Percentiles rank a stretch among this genome's conserved stretches.
Conservation (phyloP, 257 asterid species). For the Echites panduratus region DNA sequence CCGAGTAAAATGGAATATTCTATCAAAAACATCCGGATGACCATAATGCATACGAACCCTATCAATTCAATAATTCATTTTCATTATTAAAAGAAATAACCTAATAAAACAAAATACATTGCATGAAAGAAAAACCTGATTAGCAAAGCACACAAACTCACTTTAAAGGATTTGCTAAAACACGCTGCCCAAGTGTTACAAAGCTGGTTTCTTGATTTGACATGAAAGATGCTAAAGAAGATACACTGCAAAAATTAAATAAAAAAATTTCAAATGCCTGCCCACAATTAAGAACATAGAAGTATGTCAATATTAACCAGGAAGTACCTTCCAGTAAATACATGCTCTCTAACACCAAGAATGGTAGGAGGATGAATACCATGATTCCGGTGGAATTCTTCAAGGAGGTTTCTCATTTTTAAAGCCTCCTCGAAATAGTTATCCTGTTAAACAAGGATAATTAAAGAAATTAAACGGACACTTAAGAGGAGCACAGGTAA, state of each 20-base stretch:
- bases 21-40: slow-evolving; percentile 98
- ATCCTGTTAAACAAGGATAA: slow-evolving; percentile 47
- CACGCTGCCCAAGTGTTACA: slow-evolving; percentile 99
- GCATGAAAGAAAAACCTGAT: slow-evolving; percentile 9
- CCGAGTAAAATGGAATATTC: slow-evolving; percentile 90
- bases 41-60: slow-evolving; percentile 99
- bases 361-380: slow-evolving; percentile 84
- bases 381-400: slow-evolving; percentile 72
- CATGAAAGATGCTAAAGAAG: slow-evolving; percentile 95
- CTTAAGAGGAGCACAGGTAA: background rate
- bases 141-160: slow-evolving; percentile 37
- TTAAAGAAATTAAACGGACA: background rate
- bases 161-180: slow-evolving; percentile 90
- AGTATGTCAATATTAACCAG: slow-evolving; percentile 4
- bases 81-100: slow-evolving; percentile 5
- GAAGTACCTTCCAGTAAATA: slow-evolving; percentile 90
- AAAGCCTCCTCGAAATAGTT: slow-evolving; percentile 97
- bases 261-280: slow-evolving; percentile 19
- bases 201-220: slow-evolving; percentile 94
- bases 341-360: slow-evolving; percentile 99
- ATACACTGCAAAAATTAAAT: slow-evolving; percentile 65
- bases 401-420: slow-evolving; percentile 96
- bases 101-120: background rate
- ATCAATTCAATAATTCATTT: slow-evolving; percentile 2
- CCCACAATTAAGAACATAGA: slow-evolving; percentile 8